These are phyloP conservation scores for Isatis lusitanica DNA, from an alignment of 441 rosid species.

Conservation along the genomic window DNA sequence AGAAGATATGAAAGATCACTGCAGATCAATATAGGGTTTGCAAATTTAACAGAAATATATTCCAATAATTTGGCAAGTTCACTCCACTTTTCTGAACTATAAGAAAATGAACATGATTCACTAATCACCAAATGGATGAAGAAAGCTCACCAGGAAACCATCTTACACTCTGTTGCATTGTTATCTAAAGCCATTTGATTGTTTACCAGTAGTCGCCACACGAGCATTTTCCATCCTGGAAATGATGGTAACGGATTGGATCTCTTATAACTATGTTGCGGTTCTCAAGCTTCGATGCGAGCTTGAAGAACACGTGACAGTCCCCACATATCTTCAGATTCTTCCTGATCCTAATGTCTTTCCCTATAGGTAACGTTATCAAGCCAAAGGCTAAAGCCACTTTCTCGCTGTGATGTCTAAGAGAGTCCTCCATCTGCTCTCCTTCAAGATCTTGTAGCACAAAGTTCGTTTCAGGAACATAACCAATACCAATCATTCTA, in stretches of 20 bases:
- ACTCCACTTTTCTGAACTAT: background rate
- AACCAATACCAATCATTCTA: constrained; percentile 52
- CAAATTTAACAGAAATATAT: too few relatives aligned
- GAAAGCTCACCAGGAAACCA: background rate
- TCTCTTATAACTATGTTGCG: constrained; percentile 56
- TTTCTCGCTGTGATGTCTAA: constrained; percentile 71
- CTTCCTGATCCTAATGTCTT: constrained; percentile 63
- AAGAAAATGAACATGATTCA: background rate
- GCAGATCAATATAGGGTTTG: too few relatives aligned
- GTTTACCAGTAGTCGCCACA: constrained; percentile 75
- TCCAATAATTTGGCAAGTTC: background rate
- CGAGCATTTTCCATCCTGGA: constrained; percentile 60
- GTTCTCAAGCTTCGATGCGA: constrained; percentile 51
- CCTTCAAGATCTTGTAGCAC: constrained; percentile 70
- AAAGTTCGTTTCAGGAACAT: constrained; percentile 64
- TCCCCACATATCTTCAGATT: constrained; percentile 80
- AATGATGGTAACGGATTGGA: constrained; percentile 71
- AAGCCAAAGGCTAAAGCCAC: constrained; percentile 63
- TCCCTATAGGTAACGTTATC: constrained; percentile 47
- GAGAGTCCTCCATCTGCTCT: constrained; percentile 67
- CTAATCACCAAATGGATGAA: background rate
- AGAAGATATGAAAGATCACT: too few relatives aligned
- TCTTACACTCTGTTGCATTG: background rate
- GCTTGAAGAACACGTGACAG: constrained; percentile 65
- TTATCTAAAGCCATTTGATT: background rate